A percentile compares a stretch with the other conserved stretches of the same genome.
These are phyloP conservation scores for Eucalyptus dawsonii DNA, from an alignment of 345 rosid species.

Conservation along the genomic window DNA sequence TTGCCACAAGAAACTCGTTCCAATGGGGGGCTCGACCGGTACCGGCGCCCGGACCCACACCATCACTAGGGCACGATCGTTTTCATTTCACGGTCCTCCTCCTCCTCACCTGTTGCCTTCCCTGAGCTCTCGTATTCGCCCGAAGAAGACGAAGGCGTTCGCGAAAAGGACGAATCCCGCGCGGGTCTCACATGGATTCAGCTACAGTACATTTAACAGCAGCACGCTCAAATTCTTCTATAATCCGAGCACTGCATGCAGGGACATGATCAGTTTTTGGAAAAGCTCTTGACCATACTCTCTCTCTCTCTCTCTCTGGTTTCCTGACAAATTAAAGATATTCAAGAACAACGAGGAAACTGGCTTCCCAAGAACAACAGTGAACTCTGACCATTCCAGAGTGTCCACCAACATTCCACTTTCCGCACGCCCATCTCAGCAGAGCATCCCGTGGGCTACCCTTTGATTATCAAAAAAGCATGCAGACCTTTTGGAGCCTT, in stretches of 20 bases:
- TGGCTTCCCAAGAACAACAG: not conserved
- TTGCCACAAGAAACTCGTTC: not conserved
- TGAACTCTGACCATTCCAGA: not conserved
- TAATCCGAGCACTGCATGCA: not conserved
- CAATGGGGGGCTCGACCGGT: not conserved
- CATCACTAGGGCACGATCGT: not conserved
- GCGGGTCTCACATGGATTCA: not conserved
- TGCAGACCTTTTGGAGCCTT: not conserved
- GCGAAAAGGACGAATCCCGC: not conserved
- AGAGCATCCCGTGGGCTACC: not conserved
- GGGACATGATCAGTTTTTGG: not conserved
- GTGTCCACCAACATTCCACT: not conserved
- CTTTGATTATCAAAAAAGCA: not conserved
- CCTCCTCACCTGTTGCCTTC: not conserved
- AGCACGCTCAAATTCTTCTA: not conserved
- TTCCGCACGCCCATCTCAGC: not conserved
- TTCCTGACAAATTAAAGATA: not conserved
- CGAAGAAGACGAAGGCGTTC: not conserved
- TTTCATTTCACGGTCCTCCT: not conserved
- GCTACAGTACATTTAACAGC: not conserved
- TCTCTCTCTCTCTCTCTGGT: not conserved
- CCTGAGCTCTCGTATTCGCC: not conserved
- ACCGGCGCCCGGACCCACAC: not conserved
- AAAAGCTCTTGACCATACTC: not conserved
- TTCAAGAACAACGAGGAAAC: not conserved